phyloP scores from a whole-genome alignment of 176 grass and related monocot species.

The Saccharum officinarum region DNA sequence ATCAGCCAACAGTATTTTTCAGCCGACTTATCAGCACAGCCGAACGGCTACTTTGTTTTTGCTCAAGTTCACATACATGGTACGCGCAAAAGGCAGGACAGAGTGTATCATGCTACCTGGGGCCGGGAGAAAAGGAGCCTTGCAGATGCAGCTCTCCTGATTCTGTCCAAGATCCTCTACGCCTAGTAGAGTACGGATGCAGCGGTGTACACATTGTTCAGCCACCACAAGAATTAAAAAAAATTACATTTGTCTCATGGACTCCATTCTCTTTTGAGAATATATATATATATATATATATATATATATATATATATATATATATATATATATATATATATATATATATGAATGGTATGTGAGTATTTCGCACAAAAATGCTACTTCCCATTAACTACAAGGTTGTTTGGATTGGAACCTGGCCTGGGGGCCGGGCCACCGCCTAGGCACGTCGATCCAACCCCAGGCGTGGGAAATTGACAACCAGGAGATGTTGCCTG shows the following conservation, averaged over 20 bases:
- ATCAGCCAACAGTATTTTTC: too few species aligned
- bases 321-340: too few species aligned
- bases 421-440: too few species aligned
- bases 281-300: too few species aligned
- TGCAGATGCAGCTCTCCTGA: background rate
- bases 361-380: background rate
- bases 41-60: slow-evolving; percentile 33
- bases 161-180: slow-evolving; percentile 17
- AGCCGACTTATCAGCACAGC: too few species aligned
- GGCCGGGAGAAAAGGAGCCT: background rate
- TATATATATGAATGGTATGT: background rate
- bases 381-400: background rate
- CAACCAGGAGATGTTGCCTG: too few species aligned
- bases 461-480: too few species aligned
- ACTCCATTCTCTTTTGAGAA: background rate
- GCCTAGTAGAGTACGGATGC: background rate
- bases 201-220: background rate
- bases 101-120: background rate
- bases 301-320: too few species aligned
- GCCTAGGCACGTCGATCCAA: too few species aligned
- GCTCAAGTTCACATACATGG: slow-evolving; percentile 34
- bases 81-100: background rate
- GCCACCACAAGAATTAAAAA: background rate
- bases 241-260: background rate
- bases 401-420: too few species aligned